phyloP scores from a whole-genome alignment of 1,284 basidiomycete species.

The Naganishia sp. region DNA sequence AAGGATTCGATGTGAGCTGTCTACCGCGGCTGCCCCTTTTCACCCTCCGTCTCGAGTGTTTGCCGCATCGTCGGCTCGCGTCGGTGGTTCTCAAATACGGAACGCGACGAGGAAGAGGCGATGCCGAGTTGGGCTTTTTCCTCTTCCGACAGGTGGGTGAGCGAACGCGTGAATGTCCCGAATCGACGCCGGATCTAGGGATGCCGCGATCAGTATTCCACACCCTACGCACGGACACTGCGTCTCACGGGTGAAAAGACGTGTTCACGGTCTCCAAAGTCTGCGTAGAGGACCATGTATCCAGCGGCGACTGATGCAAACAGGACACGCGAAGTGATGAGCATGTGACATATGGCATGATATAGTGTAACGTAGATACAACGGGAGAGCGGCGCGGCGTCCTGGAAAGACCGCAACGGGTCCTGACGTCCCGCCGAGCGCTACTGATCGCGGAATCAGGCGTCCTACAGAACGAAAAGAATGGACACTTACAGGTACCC shows the following conservation, averaged over 20 bases:
- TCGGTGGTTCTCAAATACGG: constrained; percentile 17
- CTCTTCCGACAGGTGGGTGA: constrained; percentile 40
- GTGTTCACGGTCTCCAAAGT: constrained; percentile 50
- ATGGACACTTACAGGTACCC: constrained; percentile 40
- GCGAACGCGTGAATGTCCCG: constrained; percentile 35
- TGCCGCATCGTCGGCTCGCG: neutral
- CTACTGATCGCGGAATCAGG: constrained; percentile 21
- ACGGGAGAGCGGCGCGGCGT: constrained; percentile 7
- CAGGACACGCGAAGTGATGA: constrained; percentile 5
- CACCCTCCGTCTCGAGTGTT: constrained; percentile 13
- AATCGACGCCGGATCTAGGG: constrained; percentile 41
- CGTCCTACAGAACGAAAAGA: neutral
- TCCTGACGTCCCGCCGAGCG: constrained; percentile 1
- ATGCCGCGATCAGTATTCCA: neutral
- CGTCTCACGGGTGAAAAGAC: constrained; percentile 51
- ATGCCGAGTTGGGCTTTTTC: constrained; percentile 26
- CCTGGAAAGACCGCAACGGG: neutral
- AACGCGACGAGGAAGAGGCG: neutral
- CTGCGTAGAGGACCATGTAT: constrained; percentile 50
- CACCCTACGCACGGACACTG: neutral
- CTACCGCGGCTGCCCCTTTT: constrained; percentile 19
- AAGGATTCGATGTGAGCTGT: neutral
- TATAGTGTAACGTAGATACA: constrained; percentile 24
- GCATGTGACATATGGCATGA: constrained; percentile 1
- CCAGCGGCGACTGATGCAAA: constrained; percentile 40